phyloP scores from a whole-genome alignment of 805 yeast species.

The Candida sphagnicola region DNA sequence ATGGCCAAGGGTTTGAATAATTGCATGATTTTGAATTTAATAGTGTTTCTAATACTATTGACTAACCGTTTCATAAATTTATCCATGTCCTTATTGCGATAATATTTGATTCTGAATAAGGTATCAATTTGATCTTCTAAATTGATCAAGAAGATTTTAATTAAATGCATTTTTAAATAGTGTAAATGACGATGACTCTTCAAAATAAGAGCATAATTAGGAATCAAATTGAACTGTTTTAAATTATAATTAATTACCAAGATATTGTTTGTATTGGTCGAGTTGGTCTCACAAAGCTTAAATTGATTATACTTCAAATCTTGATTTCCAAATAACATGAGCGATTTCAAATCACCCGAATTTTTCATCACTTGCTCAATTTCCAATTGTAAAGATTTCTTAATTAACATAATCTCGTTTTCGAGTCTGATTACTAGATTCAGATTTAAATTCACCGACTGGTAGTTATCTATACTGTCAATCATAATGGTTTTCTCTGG shows the following conservation, averaged over 20 bases:
- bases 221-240: constrained; percentile 31
- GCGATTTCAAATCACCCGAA: constrained; percentile 13
- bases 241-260: constrained; percentile 22
- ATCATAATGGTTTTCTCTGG: constrained; percentile 25
- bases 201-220: constrained; percentile 28
- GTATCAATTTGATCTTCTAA: constrained; percentile 36
- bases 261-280: constrained; percentile 5
- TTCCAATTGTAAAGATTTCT: constrained; percentile 26
- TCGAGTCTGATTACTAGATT: constrained; percentile 16
- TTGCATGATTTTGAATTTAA: constrained; percentile 24
- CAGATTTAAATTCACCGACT: constrained; percentile 14
- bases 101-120: constrained; percentile 32
- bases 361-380: constrained; percentile 23
- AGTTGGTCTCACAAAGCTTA: constrained; percentile 20
- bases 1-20: constrained; percentile 13
- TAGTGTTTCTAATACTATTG: constrained; percentile 23
- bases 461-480: constrained; percentile 26
- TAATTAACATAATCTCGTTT: constrained; percentile 25
- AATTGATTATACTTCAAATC: constrained; percentile 28
- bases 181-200: constrained; percentile 18
- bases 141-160: constrained; percentile 34
- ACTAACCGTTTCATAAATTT: constrained; percentile 24
- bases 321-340: constrained; percentile 19
- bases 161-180: constrained; percentile 27
- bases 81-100: constrained; percentile 22